Base-by-base conservation (phyloP, 805 yeast species). In the Saccharomyces mikatae region DNA sequence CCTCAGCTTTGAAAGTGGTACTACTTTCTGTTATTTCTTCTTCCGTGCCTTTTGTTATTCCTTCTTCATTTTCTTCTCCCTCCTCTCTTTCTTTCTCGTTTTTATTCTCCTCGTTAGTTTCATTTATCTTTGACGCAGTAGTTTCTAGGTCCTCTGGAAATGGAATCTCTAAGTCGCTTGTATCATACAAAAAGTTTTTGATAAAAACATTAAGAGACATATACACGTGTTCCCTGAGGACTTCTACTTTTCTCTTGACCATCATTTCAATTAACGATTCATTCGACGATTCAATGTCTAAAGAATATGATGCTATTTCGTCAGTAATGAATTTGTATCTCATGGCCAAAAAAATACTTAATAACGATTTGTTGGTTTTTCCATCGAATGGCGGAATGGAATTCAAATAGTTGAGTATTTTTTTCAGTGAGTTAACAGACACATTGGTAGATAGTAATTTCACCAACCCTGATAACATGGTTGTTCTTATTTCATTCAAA, bases 221-320 rank as follows among this genome's bases (percentile, higher is more conserved):
- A 49, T 64, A 66, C 8, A 67, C 58, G 46, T 69, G 86, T 66
- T 91, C 97, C 66, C 99, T 78, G 55, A 89, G 81, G 3, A 88
- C 81, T 67, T 94, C 98, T 41, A 92, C 78, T 60, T 81, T 85
- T 59, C 96, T 75, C 61, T 89, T 90, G 54, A 91, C 53, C 53
- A 63, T 62, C 58, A 66, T 64, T 51, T 65, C 70, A 6, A 60
- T 50, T 30, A 62, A 54, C 2, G 68, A 58, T 8, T 62, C 63
- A 41, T 60, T 62, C 3, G 58, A 26, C 11, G 54, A 47, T 36
- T 62, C 59, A 17, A 47, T 50, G 2, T 58, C 60, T 31, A 65
- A 44, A 11, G 63, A 54, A 51, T 62, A 64, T 14, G 82, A 76
- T 2, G 78, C 75, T 49, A 86, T 68, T 64, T 88, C 94, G 48